A percentile compares a stretch with the other conserved stretches of the same genome.
These are phyloP conservation scores for Inosperma sp. DNA, from an alignment of 768 basidiomycete species.

Conservation along the genomic window DNA sequence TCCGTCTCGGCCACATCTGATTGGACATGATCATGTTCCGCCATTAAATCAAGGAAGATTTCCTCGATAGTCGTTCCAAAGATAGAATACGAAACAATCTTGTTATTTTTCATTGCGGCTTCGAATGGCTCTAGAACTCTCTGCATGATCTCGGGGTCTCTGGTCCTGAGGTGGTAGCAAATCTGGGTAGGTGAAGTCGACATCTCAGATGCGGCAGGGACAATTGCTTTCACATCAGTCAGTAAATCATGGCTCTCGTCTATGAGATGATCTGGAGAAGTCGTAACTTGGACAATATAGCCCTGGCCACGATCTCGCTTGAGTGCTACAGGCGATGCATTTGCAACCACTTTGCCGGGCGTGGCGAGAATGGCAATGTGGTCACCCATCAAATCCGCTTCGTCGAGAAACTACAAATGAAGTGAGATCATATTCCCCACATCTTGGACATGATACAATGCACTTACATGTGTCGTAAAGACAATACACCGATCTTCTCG, in stretches of 20 bases:
- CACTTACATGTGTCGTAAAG: conserved; percentile 71
- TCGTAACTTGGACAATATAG: conserved; percentile 57
- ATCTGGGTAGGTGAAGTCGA: conserved; percentile 40
- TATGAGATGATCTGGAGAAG: conserved; percentile 29
- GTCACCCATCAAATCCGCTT: conserved; percentile 75
- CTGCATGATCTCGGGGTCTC: conserved; percentile 51
- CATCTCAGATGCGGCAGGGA: conserved; percentile 42
- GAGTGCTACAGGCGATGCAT: conserved; percentile 68
- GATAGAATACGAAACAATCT: conserved; percentile 56
- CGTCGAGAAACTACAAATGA: conserved; percentile 57
- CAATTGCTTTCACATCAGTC: conserved; percentile 38
- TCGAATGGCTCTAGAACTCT: conserved; percentile 55
- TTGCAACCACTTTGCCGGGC: conserved; percentile 70
- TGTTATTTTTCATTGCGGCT: conserved; percentile 31
- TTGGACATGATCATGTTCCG: conserved; percentile 30
- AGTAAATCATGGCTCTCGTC: conserved; percentile 35
- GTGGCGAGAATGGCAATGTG: conserved; percentile 70
- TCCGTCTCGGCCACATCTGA: conserved; percentile 20
- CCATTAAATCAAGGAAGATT: conserved; percentile 74
- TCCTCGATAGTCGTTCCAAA: conserved; percentile 76
- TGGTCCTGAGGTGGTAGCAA: conserved; percentile 56
- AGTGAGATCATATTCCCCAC: conserved; percentile 1
- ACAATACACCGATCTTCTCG: conserved; percentile 63
- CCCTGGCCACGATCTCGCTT: conserved; percentile 70
- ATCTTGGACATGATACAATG: neutral